Base-by-base conservation (phyloP, 305 asterid species). In the Striga hermonthica region DNA sequence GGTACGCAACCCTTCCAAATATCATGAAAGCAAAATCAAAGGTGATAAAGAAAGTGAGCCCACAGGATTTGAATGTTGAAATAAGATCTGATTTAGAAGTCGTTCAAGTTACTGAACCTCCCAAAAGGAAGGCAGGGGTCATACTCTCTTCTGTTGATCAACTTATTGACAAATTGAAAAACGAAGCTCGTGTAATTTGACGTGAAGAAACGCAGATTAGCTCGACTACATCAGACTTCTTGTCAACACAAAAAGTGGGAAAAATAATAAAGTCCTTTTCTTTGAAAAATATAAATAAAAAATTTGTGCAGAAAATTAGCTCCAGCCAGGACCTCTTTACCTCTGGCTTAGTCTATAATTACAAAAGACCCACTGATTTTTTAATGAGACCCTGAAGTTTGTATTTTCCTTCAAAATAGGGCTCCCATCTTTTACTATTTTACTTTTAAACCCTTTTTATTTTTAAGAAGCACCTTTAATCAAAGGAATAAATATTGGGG, bases 11-110 rank as follows among this genome's bases (percentile, higher is more conserved):
- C 8, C 98, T 92, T 49, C 97, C 97, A 0, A 92, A 92, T 82
- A 92, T 92, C 56, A 92, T 90, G 98, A 92, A 90, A 78, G 98
- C 98, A 1, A 92, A 90, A 74, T 86, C 95, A 16, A 92, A 92
- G 81, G 79, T 67, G 38, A 84, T 92, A 69, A 84, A 84, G 89
- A 92, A 87, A 73, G 57, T 83, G 6, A 89, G 84, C 60, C 95
- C 88, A 0, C 70, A 81, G 66, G 94, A 92, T 49, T 72, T 92
- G 83, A 83, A 90, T 14, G 87, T 90, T 15, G 95, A 86, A 43
- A 76, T 87, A 44, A 84, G 65, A 69, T 83, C 94, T 0, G 92
- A 92, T 16, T 54, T 92, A 68, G 96, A 92, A 78, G 69, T 86
- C 54, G 81, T 89, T 76, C 79, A 86, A 74, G 97, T 92, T 16